A percentile compares a stretch with the other conserved stretches of the same genome.
Conservation (phyloP, 495 filamentous ascomycete species). For the Cryomyces minteri region DNA sequence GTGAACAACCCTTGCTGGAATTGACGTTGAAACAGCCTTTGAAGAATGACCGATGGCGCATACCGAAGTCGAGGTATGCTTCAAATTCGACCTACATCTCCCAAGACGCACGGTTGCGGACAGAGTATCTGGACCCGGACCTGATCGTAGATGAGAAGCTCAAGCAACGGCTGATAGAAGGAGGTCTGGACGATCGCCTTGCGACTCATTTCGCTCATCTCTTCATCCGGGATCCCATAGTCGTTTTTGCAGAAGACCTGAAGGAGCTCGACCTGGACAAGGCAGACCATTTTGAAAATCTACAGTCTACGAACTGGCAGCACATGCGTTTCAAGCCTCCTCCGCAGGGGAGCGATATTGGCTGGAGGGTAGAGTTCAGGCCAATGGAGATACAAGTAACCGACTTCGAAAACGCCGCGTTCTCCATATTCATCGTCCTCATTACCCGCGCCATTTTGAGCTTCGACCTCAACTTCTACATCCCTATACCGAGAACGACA, state of each 20-base stretch:
- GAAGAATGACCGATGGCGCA: conserved; percentile 73
- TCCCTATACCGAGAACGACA: conserved; percentile 69
- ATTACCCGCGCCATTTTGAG: conserved; percentile 84
- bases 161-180: conserved; percentile 66
- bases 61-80: conserved; percentile 91
- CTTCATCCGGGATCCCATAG: conserved; percentile 93
- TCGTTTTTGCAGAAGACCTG: conserved; percentile 91
- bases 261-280: conserved; percentile 66
- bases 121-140: conserved; percentile 83
- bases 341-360: conserved; percentile 69
- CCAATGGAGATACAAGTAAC: conserved; percentile 99
- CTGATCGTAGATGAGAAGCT: conserved; percentile 71
- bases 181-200: conserved; percentile 85
- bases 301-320: conserved; percentile 99
- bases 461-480: conserved; percentile 94
- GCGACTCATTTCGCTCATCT: conserved; percentile 96
- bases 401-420: conserved; percentile 96
- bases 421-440: conserved; percentile 92
- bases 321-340: conserved; percentile 99
- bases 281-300: conserved; percentile 92
- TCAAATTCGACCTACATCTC: conserved; percentile 98
- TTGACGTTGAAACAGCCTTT: conserved; percentile 41
- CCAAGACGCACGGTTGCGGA: conserved; percentile 66
- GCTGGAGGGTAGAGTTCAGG: conserved; percentile 94
- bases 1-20: too few relatives aligned